Evolutionary conservation across 371 early-diverging fungal genomes (phyloP).

Genomic region (Saksenaea vasiformis): DNA sequence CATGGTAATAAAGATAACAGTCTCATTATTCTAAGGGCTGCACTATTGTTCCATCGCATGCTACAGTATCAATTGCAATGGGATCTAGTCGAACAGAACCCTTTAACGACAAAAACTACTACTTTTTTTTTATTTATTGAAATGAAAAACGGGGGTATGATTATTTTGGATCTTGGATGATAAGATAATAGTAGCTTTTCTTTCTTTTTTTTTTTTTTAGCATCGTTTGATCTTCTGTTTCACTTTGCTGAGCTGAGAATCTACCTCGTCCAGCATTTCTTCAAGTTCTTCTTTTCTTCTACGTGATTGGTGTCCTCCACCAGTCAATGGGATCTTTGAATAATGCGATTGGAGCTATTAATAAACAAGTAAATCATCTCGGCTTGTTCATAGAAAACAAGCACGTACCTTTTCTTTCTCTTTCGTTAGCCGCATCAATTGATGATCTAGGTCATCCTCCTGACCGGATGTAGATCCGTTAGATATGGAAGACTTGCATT

Average conservation of each 20-base stretch:
- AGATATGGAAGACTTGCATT: not conserved
- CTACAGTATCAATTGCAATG: too few relatives aligned
- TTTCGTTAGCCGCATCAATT: conserved; percentile 15
- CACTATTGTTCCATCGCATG: too few relatives aligned
- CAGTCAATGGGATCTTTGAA: conserved; percentile 54
- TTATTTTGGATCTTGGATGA: too few relatives aligned
- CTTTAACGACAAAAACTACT: too few relatives aligned
- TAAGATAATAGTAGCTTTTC: too few relatives aligned
- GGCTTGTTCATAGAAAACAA: not conserved
- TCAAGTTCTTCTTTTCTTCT: conserved; percentile 56
- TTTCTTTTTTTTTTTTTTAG: not conserved
- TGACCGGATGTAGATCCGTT: not conserved
- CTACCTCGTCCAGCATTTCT: conserved; percentile 54
- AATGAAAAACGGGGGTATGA: not conserved
- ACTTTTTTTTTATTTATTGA: too few relatives aligned
- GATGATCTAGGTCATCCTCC: conserved; percentile 15
- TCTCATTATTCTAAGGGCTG: too few relatives aligned
- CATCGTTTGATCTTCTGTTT: conserved; percentile 28
- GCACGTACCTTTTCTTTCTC: conserved; percentile 25
- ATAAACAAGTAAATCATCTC: not conserved
- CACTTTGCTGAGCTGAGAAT: conserved; percentile 53
- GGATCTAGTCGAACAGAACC: too few relatives aligned
- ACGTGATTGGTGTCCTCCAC: conserved; percentile 51
- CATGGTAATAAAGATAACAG: too few relatives aligned
- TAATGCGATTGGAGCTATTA: conserved; percentile 50